Percentiles rank a stretch among this genome's conserved stretches.
Evolutionary conservation across 805 yeast species (phyloP).

Genomic region (Schwanniomyces yamadae): DNA sequence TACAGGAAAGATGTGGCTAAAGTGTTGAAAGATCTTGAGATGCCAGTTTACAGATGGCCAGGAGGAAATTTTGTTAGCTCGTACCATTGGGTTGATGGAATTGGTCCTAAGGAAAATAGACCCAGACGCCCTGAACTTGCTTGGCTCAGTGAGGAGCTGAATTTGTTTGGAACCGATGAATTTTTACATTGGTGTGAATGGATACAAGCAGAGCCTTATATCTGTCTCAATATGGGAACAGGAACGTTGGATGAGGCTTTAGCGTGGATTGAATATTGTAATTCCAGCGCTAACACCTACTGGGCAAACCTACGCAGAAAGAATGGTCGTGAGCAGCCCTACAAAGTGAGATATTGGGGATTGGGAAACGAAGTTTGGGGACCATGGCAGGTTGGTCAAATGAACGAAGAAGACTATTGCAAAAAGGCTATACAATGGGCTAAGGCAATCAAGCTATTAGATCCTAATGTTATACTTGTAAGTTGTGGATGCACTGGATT

Average conservation of each 20-base stretch:
- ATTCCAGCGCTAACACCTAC: slow-evolving; percentile 27
- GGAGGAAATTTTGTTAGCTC: slow-evolving; percentile 36
- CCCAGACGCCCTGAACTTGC: slow-evolving; percentile 34
- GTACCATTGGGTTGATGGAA: slow-evolving; percentile 34
- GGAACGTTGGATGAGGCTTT: slow-evolving; percentile 35
- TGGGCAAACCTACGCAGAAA: slow-evolving; percentile 32
- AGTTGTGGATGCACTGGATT: slow-evolving; percentile 31
- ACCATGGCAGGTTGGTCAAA: slow-evolving; percentile 35
- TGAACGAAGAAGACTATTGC: slow-evolving; percentile 25
- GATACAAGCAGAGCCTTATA: slow-evolving; percentile 28
- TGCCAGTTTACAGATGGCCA: slow-evolving; percentile 36
- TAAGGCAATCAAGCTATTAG: slow-evolving; percentile 30
- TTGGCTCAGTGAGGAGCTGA: slow-evolving; percentile 31
- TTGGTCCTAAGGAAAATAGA: slow-evolving; percentile 28
- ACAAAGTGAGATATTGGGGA: slow-evolving; percentile 35
- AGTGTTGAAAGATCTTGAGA: slow-evolving; percentile 27
- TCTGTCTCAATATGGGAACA: slow-evolving; percentile 36
- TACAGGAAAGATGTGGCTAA: slow-evolving; percentile 26
- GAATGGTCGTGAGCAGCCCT: slow-evolving; percentile 33
- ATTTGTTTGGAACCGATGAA: slow-evolving; percentile 34
- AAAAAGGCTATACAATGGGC: slow-evolving; percentile 32
- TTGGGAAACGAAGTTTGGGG: slow-evolving; percentile 38
- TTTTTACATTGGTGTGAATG: slow-evolving; percentile 32
- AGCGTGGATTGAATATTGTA: slow-evolving; percentile 35
- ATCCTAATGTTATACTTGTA: slow-evolving; percentile 23